phyloP scores from a whole-genome alignment of 2,329 filamentous ascomycete genomes.

The Pyrenophora tritici-repentis region DNA sequence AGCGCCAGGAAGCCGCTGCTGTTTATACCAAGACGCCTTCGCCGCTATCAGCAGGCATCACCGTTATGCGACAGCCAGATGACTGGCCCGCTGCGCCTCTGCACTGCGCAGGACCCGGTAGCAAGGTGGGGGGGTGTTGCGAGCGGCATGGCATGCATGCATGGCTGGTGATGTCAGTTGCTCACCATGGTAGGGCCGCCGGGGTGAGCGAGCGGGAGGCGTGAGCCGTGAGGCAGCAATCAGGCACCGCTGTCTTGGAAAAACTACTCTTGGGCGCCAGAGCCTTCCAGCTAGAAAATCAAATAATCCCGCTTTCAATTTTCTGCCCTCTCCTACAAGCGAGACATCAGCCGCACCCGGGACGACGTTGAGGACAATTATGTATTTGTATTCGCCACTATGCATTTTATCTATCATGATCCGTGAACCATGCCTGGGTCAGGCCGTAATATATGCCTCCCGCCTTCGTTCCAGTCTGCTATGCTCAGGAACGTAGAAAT shows the following conservation, averaged over 20 bases:
- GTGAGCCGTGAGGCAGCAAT: conserved; percentile 21
- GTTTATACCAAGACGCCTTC: conserved; percentile 14
- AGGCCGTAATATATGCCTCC: conserved; percentile 24
- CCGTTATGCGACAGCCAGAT: conserved; percentile 27
- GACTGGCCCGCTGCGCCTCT: conserved; percentile 34
- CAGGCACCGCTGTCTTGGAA: conserved; percentile 13
- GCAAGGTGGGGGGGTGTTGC: conserved; percentile 17
- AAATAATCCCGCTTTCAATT: not conserved
- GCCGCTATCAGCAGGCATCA: conserved; percentile 18
- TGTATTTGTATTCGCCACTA: conserved; percentile 12
- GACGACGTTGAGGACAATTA: conserved; percentile 8
- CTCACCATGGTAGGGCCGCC: conserved; percentile 22
- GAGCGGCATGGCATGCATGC: conserved; percentile 10
- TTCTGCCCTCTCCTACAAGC: no score
- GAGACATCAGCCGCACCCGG: not conserved
- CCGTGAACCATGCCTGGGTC: conserved; percentile 17
- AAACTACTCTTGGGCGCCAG: not conserved
- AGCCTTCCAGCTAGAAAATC: not conserved
- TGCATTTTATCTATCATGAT: conserved; percentile 36
- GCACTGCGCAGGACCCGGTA: conserved; percentile 23
- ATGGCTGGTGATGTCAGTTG: conserved; percentile 22
- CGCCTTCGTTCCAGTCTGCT: conserved; percentile 8
- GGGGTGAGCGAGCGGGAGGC: conserved; percentile 16
- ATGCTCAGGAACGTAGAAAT: conserved; percentile 34
- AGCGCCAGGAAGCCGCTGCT: conserved; percentile 10